Evolutionary conservation across 768 basidiomycete genomes (phyloP).

Genomic region (Rhodotorula graminis): DNA sequence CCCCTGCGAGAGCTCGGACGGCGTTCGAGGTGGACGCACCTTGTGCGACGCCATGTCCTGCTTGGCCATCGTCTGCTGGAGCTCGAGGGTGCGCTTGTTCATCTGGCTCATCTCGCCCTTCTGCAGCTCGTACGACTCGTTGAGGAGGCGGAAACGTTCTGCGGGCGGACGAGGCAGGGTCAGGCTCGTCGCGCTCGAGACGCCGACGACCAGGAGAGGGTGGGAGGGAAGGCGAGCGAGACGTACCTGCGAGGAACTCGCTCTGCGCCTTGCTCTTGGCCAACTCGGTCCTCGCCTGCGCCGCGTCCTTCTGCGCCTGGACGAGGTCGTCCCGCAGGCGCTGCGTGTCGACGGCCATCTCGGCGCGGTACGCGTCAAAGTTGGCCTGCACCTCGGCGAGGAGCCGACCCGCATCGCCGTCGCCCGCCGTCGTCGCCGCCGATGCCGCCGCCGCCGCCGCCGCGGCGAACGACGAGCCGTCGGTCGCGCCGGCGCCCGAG

Average conservation of each 20-base stretch:
- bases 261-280: conserved; percentile 80
- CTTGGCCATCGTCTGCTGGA: conserved; percentile 68
- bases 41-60: conserved; percentile 70
- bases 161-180: not conserved
- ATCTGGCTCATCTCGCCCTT: conserved; percentile 63
- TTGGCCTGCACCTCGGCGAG: conserved; percentile 69
- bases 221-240: not conserved
- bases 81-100: conserved; percentile 63
- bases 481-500: conserved; percentile 37
- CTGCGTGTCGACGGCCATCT: conserved; percentile 72
- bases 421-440: not conserved
- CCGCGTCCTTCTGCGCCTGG: conserved; percentile 63
- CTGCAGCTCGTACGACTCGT: conserved; percentile 63
- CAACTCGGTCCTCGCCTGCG: conserved; percentile 60
- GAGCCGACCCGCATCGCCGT: conserved; percentile 56
- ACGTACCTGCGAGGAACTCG: conserved; percentile 69
- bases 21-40: conserved; percentile 54
- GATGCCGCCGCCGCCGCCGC: not conserved
- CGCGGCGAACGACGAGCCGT: not conserved
- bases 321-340: conserved; percentile 67
- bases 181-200: too few species aligned
- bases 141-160: conserved; percentile 49
- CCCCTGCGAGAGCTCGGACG: conserved; percentile 51
- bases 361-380: conserved; percentile 71
- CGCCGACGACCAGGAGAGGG: not conserved